Evolutionary conservation across 495 filamentous ascomycete genomes (phyloP).

Genomic region (Trichoderma erinaceum): DNA sequence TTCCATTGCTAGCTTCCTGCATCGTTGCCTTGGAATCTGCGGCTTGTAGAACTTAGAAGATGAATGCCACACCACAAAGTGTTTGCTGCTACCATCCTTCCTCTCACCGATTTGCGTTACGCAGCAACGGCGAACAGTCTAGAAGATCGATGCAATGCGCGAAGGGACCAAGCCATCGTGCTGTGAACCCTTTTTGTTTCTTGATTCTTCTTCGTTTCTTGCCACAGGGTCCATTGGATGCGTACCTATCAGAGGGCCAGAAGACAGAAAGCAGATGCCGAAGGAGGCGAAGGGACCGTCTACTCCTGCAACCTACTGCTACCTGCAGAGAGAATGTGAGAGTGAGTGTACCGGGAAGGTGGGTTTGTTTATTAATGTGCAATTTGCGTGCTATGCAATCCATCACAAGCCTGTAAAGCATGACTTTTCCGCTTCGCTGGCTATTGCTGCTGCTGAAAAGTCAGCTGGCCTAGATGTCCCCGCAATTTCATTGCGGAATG

Average conservation of each 20-base stretch:
- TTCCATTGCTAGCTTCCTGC: neutral
- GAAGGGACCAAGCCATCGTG: neutral
- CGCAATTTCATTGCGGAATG: neutral
- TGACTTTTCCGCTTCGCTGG: neutral
- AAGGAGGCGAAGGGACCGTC: neutral
- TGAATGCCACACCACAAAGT: conserved; percentile 5
- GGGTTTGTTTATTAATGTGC: neutral
- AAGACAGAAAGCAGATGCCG: neutral
- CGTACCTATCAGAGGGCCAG: neutral
- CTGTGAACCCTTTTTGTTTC: neutral
- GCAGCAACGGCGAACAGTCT: neutral
- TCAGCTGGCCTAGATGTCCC: conserved; percentile 2
- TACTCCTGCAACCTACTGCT: neutral
- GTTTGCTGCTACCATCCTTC: neutral
- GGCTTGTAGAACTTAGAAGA: neutral
- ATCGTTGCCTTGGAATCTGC: conserved; percentile 5
- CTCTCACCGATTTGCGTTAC: neutral
- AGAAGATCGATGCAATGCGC: conserved; percentile 1
- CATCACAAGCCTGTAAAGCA: neutral
- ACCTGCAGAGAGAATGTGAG: neutral
- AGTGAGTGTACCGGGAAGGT: neutral
- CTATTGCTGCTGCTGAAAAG: neutral
- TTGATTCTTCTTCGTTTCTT: neutral
- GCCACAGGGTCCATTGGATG: conserved; percentile 7
- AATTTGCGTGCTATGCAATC: neutral